These are phyloP conservation scores for Endoconidiophora laricicola DNA, from an alignment of 2,329 filamentous ascomycete species.

Conservation along the genomic window DNA sequence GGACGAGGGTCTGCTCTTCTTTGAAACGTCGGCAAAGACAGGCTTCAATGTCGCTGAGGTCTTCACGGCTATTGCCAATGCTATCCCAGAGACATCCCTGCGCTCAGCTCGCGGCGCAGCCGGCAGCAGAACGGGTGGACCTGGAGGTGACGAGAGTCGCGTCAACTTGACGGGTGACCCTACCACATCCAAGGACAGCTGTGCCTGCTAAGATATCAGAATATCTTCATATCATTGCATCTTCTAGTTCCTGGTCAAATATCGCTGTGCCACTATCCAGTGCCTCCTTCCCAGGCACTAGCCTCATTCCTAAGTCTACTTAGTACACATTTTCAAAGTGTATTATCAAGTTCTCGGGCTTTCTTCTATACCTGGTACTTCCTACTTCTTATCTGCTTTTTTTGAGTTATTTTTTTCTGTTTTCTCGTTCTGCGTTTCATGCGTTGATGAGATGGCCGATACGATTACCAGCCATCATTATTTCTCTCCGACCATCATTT, in stretches of 20 bases:
- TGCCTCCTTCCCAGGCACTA: too few species aligned
- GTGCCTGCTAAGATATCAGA: constrained; percentile 50
- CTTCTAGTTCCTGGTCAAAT: too few species aligned
- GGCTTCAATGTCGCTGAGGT: constrained; percentile 89
- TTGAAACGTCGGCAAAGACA: constrained; percentile 95
- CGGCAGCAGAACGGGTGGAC: constrained; percentile 35
- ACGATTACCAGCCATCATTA: neutral
- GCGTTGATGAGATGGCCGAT: neutral
- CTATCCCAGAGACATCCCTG: constrained; percentile 89
- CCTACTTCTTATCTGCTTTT: neutral
- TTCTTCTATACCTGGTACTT: neutral
- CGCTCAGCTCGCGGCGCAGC: constrained; percentile 68
- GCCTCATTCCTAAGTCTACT: too few species aligned
- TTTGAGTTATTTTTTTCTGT: neutral
- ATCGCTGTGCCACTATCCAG: too few species aligned
- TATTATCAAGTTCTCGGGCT: neutral
- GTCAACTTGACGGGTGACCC: constrained; percentile 67
- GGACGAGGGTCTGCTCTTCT: constrained; percentile 86
- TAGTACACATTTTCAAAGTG: too few species aligned
- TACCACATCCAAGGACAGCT: constrained; percentile 70
- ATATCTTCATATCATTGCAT: neutral
- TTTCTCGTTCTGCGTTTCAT: neutral
- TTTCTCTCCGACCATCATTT: neutral
- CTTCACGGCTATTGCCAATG: constrained; percentile 95
- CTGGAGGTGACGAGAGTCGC: constrained; percentile 50